Base-by-base conservation (phyloP, 2,329 filamentous ascomycete genomes). In the Trichoderma asperellum region DNA sequence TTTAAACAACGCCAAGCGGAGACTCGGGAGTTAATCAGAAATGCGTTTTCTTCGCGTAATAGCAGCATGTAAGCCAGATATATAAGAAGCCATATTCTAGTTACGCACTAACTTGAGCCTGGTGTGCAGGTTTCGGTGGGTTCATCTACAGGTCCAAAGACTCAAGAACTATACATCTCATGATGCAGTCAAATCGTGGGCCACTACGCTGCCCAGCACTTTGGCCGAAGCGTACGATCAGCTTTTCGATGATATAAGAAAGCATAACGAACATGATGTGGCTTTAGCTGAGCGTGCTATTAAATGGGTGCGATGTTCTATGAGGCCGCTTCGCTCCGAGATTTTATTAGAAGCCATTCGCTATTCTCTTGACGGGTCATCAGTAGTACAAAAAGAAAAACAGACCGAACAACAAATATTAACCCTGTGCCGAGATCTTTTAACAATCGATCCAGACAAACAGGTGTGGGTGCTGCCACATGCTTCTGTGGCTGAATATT, bases 91-190 rank as follows among this genome's bases (percentile, higher is more conserved):
- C 11, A 14, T 2, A 18, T 24, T 58, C 1, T 14, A 40, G 12
- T 55, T 14, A 18, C 8, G 10, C 12, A 40, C 27, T 37, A 47
- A 47, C n/a, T 16, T 21, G 10, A 29, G 24, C 64, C 4, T 4
- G 47, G 47, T 49, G 47, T 8, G 21, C 34, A 73, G 72, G 72
- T 74, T 74, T 37, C 73, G 71, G 57, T 74, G 73, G 73, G 72
- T 72, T 27, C 37, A 72, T 5, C 65, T 74, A 16, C 72, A 73
- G 27, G 70, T 72, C 40, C 34, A 70, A 11, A 56, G 67, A 8
- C 65, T 73, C 0, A n/a, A 67, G 2, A 49, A 65, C n/a, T 68
- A 70, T 8, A 35, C 63, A 2, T 59, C 64, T 4, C 18, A 72
- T 16, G 47, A 60, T 18, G 71, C 72, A 18, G 49, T 74, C n/a